These are phyloP conservation scores for Moesziomyces sp. DNA, from an alignment of 1,284 basidiomycete species.

Conservation along the genomic window DNA sequence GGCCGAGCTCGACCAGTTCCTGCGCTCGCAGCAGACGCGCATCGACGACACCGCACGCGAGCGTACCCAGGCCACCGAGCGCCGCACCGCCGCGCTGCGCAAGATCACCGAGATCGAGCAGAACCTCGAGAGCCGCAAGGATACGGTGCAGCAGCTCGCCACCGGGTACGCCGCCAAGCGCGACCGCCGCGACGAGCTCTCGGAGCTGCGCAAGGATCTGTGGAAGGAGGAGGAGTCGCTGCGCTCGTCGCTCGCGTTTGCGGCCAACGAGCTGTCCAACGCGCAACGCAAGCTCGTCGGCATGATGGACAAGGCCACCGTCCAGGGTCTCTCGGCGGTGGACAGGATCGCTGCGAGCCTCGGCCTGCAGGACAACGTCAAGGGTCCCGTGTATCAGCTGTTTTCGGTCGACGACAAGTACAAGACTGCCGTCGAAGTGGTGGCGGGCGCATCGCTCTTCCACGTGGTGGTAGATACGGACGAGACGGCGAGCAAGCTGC, in stretches of 20 bases:
- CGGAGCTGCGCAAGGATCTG: slow-evolving; percentile 70
- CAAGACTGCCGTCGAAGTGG: slow-evolving; percentile 92
- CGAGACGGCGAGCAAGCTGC: slow-evolving; percentile 84
- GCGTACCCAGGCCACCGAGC: slow-evolving; percentile 27
- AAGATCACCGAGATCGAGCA: slow-evolving; percentile 79
- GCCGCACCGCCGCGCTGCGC: slow-evolving; percentile 66
- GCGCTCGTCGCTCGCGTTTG: slow-evolving; percentile 80
- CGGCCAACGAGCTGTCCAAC: slow-evolving; percentile 80
- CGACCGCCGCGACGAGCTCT: slow-evolving; percentile 66
- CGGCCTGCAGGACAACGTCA: slow-evolving; percentile 77
- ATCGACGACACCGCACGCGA: slow-evolving; percentile 44
- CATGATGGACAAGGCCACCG: slow-evolving; percentile 93
- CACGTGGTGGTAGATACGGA: slow-evolving; percentile 98
- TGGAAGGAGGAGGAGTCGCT: slow-evolving; percentile 80
- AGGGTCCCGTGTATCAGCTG: slow-evolving; percentile 92
- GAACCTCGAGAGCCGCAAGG: slow-evolving; percentile 74
- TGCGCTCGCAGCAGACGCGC: slow-evolving; percentile 35
- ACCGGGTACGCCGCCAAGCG: slow-evolving; percentile 51
- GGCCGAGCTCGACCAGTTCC: slow-evolving; percentile 42
- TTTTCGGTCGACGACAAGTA: slow-evolving; percentile 93
- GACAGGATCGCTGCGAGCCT: slow-evolving; percentile 81
- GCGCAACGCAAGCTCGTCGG: slow-evolving; percentile 82
- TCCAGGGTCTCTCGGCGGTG: slow-evolving; percentile 83
- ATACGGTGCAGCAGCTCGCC: slow-evolving; percentile 42
- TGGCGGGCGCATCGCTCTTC: slow-evolving; percentile 93